phyloP scores from a whole-genome alignment of 805 yeast genomes.

The Candida ovalis region DNA sequence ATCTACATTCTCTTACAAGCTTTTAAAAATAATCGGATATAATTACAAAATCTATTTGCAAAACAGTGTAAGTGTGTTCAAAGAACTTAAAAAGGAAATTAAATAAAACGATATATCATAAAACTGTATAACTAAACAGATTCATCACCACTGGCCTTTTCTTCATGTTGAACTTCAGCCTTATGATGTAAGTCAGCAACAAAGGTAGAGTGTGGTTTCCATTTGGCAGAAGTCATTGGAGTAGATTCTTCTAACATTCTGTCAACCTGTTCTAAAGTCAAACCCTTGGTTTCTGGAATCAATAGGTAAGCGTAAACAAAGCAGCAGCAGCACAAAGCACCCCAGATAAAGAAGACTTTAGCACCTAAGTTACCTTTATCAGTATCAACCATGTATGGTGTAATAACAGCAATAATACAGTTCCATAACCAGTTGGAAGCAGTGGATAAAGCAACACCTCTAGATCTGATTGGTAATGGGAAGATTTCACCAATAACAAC shows the following conservation, averaged over 20 bases:
- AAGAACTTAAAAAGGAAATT: too few species aligned
- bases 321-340: slow-evolving; percentile 5
- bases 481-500: slow-evolving; percentile 57
- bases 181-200: background rate
- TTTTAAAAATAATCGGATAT: too few species aligned
- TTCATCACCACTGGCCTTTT: background rate
- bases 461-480: slow-evolving; percentile 72
- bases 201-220: slow-evolving; percentile 33
- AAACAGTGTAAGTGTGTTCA: too few species aligned
- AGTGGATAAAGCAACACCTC: slow-evolving; percentile 65
- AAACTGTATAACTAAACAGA: background rate
- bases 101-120: too few species aligned
- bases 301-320: slow-evolving; percentile 32
- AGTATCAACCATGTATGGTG: slow-evolving; percentile 66
- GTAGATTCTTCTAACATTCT: slow-evolving; percentile 17
- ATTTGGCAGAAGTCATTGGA: slow-evolving; percentile 24
- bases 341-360: slow-evolving; percentile 39
- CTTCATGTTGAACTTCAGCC: background rate
- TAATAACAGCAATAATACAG: slow-evolving; percentile 71
- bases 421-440: slow-evolving; percentile 81
- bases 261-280: slow-evolving; percentile 45
- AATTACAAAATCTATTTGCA: too few species aligned
- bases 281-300: slow-evolving; percentile 46
- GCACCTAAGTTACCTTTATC: slow-evolving; percentile 48
- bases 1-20: too few species aligned